These are phyloP conservation scores for Bremia lactucae DNA, from an alignment of 352 stramenopile genomes.

Conservation along the genomic window DNA sequence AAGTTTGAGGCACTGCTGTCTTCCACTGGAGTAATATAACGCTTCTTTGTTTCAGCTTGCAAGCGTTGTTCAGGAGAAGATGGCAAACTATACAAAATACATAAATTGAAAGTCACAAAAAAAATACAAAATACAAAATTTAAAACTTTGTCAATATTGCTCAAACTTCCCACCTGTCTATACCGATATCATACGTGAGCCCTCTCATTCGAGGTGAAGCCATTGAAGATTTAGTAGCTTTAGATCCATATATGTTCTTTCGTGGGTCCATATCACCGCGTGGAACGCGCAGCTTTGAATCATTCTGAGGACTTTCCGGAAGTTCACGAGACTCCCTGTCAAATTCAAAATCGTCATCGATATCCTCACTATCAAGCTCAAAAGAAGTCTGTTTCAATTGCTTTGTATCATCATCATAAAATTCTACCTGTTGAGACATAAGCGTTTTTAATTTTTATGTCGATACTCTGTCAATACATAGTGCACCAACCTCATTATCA, in stretches of 20 bases:
- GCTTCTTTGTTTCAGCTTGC: conserved; percentile 36
- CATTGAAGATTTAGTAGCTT: conserved; percentile 41
- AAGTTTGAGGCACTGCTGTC: conserved; percentile 76
- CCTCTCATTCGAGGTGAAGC: conserved; percentile 44
- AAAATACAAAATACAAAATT: conserved; percentile 1
- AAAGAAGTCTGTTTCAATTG: conserved; percentile 62
- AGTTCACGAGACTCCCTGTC: conserved; percentile 51
- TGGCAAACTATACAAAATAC: conserved; percentile 35
- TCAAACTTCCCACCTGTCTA: conserved; percentile 60
- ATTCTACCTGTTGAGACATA: conserved; percentile 34
- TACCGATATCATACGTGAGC: conserved; percentile 58
- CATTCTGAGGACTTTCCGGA: conserved; percentile 37
- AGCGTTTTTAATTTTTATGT: not conserved
- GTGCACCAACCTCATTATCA: conserved; percentile 16
- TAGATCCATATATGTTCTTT: conserved; percentile 40
- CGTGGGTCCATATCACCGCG: conserved; percentile 28
- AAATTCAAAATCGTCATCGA: conserved; percentile 85
- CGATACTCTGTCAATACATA: not conserved
- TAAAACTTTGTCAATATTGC: too few species aligned
- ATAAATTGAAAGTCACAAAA: not conserved
- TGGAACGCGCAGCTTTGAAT: conserved; percentile 36
- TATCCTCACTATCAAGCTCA: conserved; percentile 70
- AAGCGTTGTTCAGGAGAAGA: conserved; percentile 66
- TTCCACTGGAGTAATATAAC: conserved; percentile 31
- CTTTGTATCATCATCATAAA: conserved; percentile 69